A percentile compares a stretch with the other conserved stretches of the same genome.
Evolutionary conservation across 1,284 basidiomycete species (phyloP).

Genomic region (Malassezia arunalokei): DNA sequence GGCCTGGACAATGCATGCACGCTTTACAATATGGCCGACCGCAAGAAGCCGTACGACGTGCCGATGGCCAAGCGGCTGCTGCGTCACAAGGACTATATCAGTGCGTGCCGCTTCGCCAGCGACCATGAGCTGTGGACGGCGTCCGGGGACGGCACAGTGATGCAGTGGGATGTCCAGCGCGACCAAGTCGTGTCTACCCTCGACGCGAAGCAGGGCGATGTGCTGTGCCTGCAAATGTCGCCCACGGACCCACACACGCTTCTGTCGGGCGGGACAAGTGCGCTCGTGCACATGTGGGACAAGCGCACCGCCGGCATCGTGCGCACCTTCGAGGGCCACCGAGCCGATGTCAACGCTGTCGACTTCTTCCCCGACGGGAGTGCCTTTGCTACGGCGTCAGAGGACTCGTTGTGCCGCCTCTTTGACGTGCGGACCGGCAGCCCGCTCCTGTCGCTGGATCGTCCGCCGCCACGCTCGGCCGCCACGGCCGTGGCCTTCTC

Average conservation of each 20-base stretch:
- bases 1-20: slow-evolving; percentile 98
- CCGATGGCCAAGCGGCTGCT: slow-evolving; percentile 67
- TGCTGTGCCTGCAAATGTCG: slow-evolving; percentile 52
- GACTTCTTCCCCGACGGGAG: slow-evolving; percentile 55
- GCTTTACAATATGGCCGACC: slow-evolving; percentile 80
- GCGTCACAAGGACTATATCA: slow-evolving; percentile 93
- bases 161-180: slow-evolving; percentile 98
- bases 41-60: slow-evolving; percentile 49
- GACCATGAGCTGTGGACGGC: slow-evolving; percentile 94
- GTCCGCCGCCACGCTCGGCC: slow-evolving; percentile 85
- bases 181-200: slow-evolving; percentile 91
- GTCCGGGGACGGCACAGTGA: slow-evolving; percentile 98
- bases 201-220: slow-evolving; percentile 96
- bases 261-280: slow-evolving; percentile 95
- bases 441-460: slow-evolving; percentile 88
- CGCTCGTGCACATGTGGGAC: slow-evolving; percentile 96
- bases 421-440: slow-evolving; percentile 96
- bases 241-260: slow-evolving; percentile 71
- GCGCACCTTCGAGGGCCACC: slow-evolving; percentile 96
- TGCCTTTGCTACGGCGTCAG: slow-evolving; percentile 95
- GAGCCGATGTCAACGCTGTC: slow-evolving; percentile 97
- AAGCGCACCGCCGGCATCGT: slow-evolving; percentile 90
- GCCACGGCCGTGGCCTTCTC: slow-evolving; percentile 98
- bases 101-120: slow-evolving; percentile 84
- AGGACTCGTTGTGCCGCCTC: slow-evolving; percentile 92